Evolutionary conservation across 202 grass and related monocot species (phyloP).

Genomic region (Tripidium arundinaceum): DNA sequence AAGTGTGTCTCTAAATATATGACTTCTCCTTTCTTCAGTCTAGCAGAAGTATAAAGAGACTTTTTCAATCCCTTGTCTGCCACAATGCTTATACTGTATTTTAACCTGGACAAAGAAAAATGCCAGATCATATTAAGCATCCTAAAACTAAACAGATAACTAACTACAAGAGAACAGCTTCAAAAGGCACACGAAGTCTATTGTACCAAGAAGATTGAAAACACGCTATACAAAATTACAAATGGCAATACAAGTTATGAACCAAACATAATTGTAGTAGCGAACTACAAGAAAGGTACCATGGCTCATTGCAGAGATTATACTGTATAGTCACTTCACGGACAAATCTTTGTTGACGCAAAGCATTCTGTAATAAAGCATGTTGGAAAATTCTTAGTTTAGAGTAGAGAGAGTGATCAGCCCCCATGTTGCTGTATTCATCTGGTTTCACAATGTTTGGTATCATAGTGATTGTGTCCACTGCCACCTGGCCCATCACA

Average conservation of each 20-base stretch:
- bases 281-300: constrained; percentile 38
- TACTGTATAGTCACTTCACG: constrained; percentile 96
- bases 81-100: constrained; percentile 94
- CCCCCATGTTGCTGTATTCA: background rate
- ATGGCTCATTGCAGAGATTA: constrained; percentile 97
- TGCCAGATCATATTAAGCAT: constrained; percentile 7
- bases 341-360: constrained; percentile 85
- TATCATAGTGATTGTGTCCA: background rate
- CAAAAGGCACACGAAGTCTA: background rate
- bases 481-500: background rate
- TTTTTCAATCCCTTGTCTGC: constrained; percentile 94
- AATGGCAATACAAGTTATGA: background rate
- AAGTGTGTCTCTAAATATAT: constrained; percentile 93
- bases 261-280: too few relatives aligned
- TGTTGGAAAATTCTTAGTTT: constrained; percentile 10
- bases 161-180: background rate
- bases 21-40: constrained; percentile 94
- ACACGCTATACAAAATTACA: background rate
- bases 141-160: background rate
- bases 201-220: background rate
- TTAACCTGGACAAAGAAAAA: constrained; percentile 62
- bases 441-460: background rate
- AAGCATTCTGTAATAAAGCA: constrained; percentile 79
- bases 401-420: background rate
- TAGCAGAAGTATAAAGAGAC: constrained; percentile 78